A percentile compares a stretch with the other conserved stretches of the same genome.
Evolutionary conservation across 2,329 filamentous ascomycete species (phyloP).

Genomic region (Trichoderma sp.): DNA sequence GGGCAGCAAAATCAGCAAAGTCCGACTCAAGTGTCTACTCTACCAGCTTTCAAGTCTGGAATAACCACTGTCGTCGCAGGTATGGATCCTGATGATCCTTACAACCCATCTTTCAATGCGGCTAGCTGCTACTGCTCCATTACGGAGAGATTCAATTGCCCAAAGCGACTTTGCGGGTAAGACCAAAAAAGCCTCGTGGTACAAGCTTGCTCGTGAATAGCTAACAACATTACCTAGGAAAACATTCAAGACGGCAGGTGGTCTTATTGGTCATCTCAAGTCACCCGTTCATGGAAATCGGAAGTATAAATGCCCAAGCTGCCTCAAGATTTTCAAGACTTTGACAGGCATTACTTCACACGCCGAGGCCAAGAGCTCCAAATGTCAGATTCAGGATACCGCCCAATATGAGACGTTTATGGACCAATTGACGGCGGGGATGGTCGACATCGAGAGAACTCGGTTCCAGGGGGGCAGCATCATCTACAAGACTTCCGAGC

Average conservation of each 20-base stretch:
- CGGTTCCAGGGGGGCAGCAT: slow-evolving; percentile 37
- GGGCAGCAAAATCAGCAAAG: neutral
- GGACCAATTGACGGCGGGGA: slow-evolving; percentile 41
- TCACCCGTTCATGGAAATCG: slow-evolving; percentile 47
- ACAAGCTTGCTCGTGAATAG: neutral
- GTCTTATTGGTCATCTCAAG: slow-evolving; percentile 49
- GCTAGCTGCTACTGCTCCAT: slow-evolving; percentile 51
- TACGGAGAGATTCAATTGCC: slow-evolving; percentile 56
- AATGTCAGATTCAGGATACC: slow-evolving; percentile 50
- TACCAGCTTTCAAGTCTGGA: slow-evolving; percentile 27
- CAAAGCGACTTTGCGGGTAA: slow-evolving; percentile 56
- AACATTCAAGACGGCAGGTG: slow-evolving; percentile 42
- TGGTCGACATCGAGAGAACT: slow-evolving; percentile 35
- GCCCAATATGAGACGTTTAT: slow-evolving; percentile 42
- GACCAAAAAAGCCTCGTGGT: slow-evolving; percentile 29
- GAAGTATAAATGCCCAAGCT: slow-evolving; percentile 50
- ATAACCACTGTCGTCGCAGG: slow-evolving; percentile 27
- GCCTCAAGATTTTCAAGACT: slow-evolving; percentile 47
- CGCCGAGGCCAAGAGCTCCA: slow-evolving; percentile 48
- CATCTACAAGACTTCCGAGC: slow-evolving; percentile 35
- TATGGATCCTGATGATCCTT: slow-evolving; percentile 49
- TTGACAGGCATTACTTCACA: slow-evolving; percentile 53
- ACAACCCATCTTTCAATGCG: slow-evolving; percentile 51
- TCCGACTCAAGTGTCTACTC: neutral
- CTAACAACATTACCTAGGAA: slow-evolving; percentile 41